Evolutionary conservation across 176 grass and related monocot species (phyloP).

Genomic region (Melocanna baccifera): DNA sequence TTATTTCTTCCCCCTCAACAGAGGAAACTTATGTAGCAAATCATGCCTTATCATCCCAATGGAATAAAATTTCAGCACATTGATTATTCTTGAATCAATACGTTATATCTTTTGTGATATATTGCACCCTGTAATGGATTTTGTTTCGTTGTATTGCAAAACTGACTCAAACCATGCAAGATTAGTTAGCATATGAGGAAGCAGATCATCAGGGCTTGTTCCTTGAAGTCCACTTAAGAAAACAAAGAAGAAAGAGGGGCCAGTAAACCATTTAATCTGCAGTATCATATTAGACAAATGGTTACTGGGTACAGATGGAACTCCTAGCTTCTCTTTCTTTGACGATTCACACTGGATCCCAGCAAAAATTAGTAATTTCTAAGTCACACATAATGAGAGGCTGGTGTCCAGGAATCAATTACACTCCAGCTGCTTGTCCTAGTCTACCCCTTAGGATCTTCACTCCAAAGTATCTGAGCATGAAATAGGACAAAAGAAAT

Average conservation of each 20-base stretch:
- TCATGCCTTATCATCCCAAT: not conserved
- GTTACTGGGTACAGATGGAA: conserved; percentile 54
- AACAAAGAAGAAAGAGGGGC: not conserved
- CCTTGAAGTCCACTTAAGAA: conserved; percentile 9
- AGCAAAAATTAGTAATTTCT: conserved; percentile 59
- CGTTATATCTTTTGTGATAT: conserved; percentile 16
- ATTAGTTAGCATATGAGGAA: not conserved
- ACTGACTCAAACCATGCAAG: not conserved
- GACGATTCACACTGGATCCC: conserved; percentile 43
- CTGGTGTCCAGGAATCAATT: conserved; percentile 26
- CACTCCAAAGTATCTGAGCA: conserved; percentile 76
- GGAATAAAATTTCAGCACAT: conserved; percentile 17
- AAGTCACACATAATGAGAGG: conserved; percentile 42
- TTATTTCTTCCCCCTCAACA: conserved; percentile 5
- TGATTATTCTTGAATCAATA: not conserved
- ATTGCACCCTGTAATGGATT: not conserved
- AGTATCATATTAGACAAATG: conserved; percentile 41
- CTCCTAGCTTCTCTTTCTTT: conserved; percentile 54
- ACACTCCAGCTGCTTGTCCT: conserved; percentile 46
- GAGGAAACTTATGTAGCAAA: conserved; percentile 32
- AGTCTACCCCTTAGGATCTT: conserved; percentile 72
- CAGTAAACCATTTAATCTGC: conserved; percentile 28
- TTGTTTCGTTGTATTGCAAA: not conserved
- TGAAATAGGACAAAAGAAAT: conserved; percentile 11
- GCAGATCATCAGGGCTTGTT: not conserved